These are phyloP conservation scores for Mercurialis annua DNA, from an alignment of 345 rosid species.

Conservation along the genomic window DNA sequence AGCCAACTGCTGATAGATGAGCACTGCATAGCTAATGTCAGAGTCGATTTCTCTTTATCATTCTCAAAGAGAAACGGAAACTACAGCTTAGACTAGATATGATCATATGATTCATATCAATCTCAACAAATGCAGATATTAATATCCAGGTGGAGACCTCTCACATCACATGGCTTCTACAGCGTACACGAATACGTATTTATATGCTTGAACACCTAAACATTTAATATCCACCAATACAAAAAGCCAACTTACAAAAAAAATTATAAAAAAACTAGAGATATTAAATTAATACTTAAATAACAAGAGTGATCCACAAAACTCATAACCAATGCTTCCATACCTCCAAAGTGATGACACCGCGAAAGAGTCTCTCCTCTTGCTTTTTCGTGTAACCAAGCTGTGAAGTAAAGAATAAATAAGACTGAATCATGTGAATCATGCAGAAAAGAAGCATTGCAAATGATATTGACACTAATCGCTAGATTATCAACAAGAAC, in stretches of 20 bases:
- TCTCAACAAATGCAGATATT: background rate
- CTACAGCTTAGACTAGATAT: background rate
- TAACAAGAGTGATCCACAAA: background rate
- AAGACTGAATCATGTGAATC: background rate
- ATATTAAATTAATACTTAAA: background rate
- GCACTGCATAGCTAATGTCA: background rate
- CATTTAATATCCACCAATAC: background rate
- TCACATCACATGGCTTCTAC: background rate
- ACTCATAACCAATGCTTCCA: no score
- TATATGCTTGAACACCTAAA: conserved; percentile 3
- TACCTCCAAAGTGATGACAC: conserved; percentile 96
- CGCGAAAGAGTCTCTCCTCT: conserved; percentile 93
- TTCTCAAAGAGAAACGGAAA: background rate
- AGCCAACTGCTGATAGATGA: no score
- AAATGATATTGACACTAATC: background rate
- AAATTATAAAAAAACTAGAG: background rate
- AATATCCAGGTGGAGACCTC: background rate
- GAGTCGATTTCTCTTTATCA: background rate
- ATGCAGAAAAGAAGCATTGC: background rate
- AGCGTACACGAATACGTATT: background rate
- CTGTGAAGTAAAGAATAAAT: conserved; percentile 41
- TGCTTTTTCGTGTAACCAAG: conserved; percentile 94
- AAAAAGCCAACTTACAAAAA: background rate
- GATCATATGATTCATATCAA: background rate
- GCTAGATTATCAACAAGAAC: background rate